Evolutionary conservation across 805 yeast genomes (phyloP), one percentile per base, ranked within the genome.

Genomic region (Cyberlindnera galapagoensis): DNA sequence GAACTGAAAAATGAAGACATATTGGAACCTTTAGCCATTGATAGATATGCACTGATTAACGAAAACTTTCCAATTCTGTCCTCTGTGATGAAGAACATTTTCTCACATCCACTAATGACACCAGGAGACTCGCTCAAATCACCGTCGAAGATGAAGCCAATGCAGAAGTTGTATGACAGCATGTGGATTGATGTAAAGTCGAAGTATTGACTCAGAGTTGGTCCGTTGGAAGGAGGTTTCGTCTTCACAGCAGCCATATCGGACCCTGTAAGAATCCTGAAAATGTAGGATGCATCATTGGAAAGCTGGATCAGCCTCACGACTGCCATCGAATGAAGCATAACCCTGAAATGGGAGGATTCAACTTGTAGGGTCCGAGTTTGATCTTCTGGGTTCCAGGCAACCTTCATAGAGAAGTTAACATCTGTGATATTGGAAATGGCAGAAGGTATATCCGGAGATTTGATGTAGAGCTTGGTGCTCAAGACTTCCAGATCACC

Each of bases 121-220:
- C 96, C 96, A 0, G 86, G 86, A 15, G 65, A 66, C 2, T 49
- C 39, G 2, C 53, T 50, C 5, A 53, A 54, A 6, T 48, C 47
- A 11, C 49, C 51, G n/a, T 71, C 76, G 49, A 80, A 81, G 4
- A 81, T 51, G 87, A 95, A 85, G 0, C 95, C 94, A 21, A 81
- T 38, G 40, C 94, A 81, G 38, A 82, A 63, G 41, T 80, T 72
- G 43, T 76, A 70, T 0, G 85, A 71, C 6, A 76, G 51, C 16
- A 80, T 62, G 29, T 74, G 80, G 19, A 80, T 58, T 0, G 84
- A 28, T 65, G 67, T 39, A 66, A 61, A 34, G 21, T 30, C 24
- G 26, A 33, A 21, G n/a, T 31, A 18, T 3, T 29, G 23, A 11
- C 24, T 23, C n/a, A n/a, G n/a, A n/a, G n/a, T n/a, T n/a, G n/a